Evolutionary conservation across 1,284 basidiomycete species (phyloP).

Genomic region (Boletellus sp.): DNA sequence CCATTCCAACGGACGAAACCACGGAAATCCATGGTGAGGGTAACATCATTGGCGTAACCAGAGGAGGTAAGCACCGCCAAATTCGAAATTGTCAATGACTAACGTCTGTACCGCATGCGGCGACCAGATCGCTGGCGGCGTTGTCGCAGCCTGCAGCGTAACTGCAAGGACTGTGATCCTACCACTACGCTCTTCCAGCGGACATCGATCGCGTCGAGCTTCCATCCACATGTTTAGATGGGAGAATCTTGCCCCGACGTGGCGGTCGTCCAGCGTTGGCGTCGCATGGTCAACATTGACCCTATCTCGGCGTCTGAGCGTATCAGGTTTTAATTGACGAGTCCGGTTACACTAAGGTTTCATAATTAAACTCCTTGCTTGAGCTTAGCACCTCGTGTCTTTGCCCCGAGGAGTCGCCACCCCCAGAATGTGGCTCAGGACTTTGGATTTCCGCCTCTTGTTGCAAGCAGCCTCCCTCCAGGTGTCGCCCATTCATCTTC

Average conservation of each 20-base stretch:
- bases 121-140: neutral
- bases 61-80: neutral
- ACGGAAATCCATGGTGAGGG: slow-evolving; percentile 40
- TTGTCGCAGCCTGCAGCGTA: too few relatives aligned
- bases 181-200: too few relatives aligned
- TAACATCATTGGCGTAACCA: slow-evolving; percentile 9
- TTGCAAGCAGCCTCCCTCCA: slow-evolving; percentile 6
- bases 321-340: slow-evolving; percentile 15
- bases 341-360: slow-evolving; percentile 21
- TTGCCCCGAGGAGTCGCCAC: slow-evolving; percentile 16
- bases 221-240: slow-evolving; percentile 16
- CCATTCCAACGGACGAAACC: slow-evolving; percentile 49
- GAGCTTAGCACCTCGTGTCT: slow-evolving; percentile 16
- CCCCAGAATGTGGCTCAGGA: slow-evolving; percentile 22
- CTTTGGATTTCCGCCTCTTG: slow-evolving; percentile 17
- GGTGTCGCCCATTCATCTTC: slow-evolving; percentile 21
- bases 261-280: slow-evolving; percentile 1
- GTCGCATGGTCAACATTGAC: neutral
- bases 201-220: slow-evolving; percentile 22
- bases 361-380: slow-evolving; percentile 15
- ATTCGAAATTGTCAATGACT: slow-evolving; percentile 8
- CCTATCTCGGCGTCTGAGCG: slow-evolving; percentile 30
- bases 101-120: slow-evolving; percentile 5
- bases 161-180: too few relatives aligned
- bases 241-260: neutral